These are phyloP conservation scores for Yamadazyma songkhlaensis DNA, from an alignment of 1,139 yeast genomes.

Conservation along the genomic window DNA sequence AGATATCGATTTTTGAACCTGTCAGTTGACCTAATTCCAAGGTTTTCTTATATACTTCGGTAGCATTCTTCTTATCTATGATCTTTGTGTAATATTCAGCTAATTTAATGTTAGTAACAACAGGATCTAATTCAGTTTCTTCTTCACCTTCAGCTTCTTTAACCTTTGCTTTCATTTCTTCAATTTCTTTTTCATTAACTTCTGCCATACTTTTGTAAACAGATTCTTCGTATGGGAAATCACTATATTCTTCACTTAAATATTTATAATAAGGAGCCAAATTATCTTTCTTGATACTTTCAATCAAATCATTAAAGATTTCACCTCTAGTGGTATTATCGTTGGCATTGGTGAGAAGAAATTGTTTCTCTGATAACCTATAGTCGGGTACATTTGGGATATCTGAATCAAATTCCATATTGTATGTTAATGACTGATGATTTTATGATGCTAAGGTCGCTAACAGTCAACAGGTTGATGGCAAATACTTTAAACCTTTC, in stretches of 20 bases:
- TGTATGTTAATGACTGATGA: not conserved
- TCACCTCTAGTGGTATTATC: conserved; percentile 29
- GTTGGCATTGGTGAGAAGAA: conserved; percentile 43
- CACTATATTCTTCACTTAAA: conserved; percentile 51
- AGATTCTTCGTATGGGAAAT: conserved; percentile 55
- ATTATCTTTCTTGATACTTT: conserved; percentile 54
- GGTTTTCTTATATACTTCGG: conserved; percentile 68
- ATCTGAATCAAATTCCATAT: conserved; percentile 43
- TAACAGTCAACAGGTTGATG: conserved; percentile 5
- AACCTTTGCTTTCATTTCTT: conserved; percentile 58
- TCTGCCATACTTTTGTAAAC: conserved; percentile 50
- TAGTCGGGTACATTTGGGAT: conserved; percentile 75
- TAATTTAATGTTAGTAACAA: conserved; percentile 72
- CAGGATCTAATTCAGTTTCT: conserved; percentile 84
- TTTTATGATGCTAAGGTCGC: not conserved
- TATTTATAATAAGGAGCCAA: conserved; percentile 86
- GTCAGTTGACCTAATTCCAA: conserved; percentile 78
- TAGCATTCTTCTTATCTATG: conserved; percentile 79
- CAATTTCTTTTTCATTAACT: conserved; percentile 54
- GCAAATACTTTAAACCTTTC: conserved; percentile 5
- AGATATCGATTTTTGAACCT: conserved; percentile 86
- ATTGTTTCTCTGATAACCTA: conserved; percentile 73
- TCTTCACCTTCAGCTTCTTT: conserved; percentile 80
- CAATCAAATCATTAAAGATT: conserved; percentile 46
- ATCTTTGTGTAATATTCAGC: conserved; percentile 88